Evolutionary conservation across 148 eudicot genomes (phyloP).

Genomic region (Chenopodium suecicum): DNA sequence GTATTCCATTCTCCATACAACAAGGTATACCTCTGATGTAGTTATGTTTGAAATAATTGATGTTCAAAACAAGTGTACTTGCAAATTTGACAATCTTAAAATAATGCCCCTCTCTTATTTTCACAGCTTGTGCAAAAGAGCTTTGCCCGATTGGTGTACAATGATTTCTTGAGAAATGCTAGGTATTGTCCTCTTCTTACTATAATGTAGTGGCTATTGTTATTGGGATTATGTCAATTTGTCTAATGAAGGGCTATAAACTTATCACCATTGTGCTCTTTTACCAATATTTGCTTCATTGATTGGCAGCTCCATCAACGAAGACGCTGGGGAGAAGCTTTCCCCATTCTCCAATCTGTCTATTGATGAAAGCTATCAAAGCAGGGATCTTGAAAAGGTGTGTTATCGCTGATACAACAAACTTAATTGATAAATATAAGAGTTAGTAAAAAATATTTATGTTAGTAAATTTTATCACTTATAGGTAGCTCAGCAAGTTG

Average conservation of each 20-base stretch:
- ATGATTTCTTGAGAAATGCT: constrained; percentile 78
- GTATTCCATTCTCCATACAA: constrained; percentile 99
- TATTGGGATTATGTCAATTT: not conserved
- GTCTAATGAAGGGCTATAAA: not conserved
- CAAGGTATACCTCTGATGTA: constrained; percentile 54
- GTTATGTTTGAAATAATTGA: not conserved
- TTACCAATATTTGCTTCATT: constrained; percentile 15
- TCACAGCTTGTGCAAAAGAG: constrained; percentile 99
- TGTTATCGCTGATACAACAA: constrained; percentile 11
- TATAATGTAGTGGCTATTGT: not conserved
- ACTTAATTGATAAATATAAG: not conserved
- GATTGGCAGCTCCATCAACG: constrained; percentile 64
- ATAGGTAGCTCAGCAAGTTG: constrained; percentile 78
- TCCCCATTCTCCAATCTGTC: constrained; percentile 71
- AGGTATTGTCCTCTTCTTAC: constrained; percentile 40
- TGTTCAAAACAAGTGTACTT: not conserved
- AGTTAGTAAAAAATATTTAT: not conserved
- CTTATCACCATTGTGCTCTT: not conserved
- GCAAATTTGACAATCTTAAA: not conserved
- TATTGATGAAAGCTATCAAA: constrained; percentile 77
- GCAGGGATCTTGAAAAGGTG: constrained; percentile 99
- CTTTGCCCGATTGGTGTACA: constrained; percentile 75
- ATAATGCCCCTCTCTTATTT: constrained; percentile 7
- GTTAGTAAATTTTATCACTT: constrained; percentile 5
- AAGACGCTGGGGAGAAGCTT: constrained; percentile 76